phyloP scores from a whole-genome alignment of 192 early-diverging fungal genomes.

The Mortierella alpina region DNA sequence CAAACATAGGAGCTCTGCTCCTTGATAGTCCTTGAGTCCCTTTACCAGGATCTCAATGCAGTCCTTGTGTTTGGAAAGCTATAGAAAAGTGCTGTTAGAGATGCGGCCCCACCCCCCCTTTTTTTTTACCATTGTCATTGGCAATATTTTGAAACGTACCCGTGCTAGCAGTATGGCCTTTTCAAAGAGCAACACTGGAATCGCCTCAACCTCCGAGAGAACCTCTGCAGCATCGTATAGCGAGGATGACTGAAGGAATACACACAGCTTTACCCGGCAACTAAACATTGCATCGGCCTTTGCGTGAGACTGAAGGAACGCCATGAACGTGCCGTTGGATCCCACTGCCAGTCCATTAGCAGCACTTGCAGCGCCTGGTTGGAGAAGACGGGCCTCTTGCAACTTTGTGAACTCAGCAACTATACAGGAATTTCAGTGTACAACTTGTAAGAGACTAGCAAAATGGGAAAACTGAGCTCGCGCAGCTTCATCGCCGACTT shows the following conservation, averaged over 20 bases:
- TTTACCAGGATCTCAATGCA: constrained; percentile 59
- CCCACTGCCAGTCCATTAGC: background rate
- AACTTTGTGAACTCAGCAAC: constrained; percentile 2
- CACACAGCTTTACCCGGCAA: constrained; percentile 44
- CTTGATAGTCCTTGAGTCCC: constrained; percentile 62
- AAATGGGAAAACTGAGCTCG: background rate
- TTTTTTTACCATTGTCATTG: background rate
- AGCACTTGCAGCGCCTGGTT: background rate
- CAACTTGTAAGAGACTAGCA: background rate
- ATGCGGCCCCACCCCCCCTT: no score
- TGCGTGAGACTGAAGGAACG: constrained; percentile 23
- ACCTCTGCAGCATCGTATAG: constrained; percentile 46
- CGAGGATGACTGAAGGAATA: constrained; percentile 56
- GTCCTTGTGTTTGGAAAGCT: constrained; percentile 59
- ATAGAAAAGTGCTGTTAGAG: background rate
- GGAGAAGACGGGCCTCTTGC: constrained; percentile 6
- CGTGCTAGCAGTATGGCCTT: constrained; percentile 59
- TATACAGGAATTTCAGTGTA: background rate
- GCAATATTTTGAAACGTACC: constrained; percentile 36
- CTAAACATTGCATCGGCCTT: constrained; percentile 37
- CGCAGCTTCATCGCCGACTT: constrained; percentile 2
- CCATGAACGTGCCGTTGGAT: constrained; percentile 27
- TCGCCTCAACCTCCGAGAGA: constrained; percentile 39
- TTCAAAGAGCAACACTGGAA: constrained; percentile 55
- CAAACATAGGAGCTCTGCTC: constrained; percentile 65